Evolutionary conservation across 2,329 filamentous ascomycete species (phyloP), one percentile per base, ranked within the genome.

Genomic region (Aphanocladium album): DNA sequence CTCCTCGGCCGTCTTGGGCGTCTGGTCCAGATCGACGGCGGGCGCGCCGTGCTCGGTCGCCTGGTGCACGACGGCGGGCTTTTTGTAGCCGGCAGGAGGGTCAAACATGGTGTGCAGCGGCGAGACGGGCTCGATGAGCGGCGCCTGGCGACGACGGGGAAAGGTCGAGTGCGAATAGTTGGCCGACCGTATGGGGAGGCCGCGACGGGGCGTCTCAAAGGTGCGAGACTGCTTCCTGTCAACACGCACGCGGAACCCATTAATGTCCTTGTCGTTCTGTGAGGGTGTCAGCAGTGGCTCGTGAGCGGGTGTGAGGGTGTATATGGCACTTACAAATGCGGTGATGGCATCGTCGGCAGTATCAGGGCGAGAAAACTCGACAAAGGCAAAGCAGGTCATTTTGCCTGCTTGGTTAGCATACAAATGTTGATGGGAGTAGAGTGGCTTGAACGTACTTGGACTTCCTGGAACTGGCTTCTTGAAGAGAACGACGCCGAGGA

Each of bases 301-400:
- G 14, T 23, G 12, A 1, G 7, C 30, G 12, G 27, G n/a, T 23
- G 41, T 16, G 30, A n/a, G 35, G 1, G 5, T 47, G n/a, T 46
- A 9, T 9, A 30, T 30, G 30, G 5, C 21, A 70, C 75, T 72
- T 69, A 79, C 78, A 61, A 74, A 64, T 12, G 64, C 62, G 33
- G 66, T 64, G 14, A 78, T 70, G 0, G 76, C 74, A 23, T 69
- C 60, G 19, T 77, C 75, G 7, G 74, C 73, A 41, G 71, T 65
- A 58, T 77, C 71, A 4, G 72, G 70, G 3, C 71, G 70, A 3
- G 62, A 63, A 55, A 76, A 80, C 64, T 79, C 76, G 5, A 80
- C 69, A 54, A 77, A 76, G 1, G 70, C 74, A 59, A 71, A 75
- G 12, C 67, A 68, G 21, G 63, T 67, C 14, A 61, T 61, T 16